Base-by-base conservation (phyloP, 23 red algal genomes). In the Gracilaria domingensis region DNA sequence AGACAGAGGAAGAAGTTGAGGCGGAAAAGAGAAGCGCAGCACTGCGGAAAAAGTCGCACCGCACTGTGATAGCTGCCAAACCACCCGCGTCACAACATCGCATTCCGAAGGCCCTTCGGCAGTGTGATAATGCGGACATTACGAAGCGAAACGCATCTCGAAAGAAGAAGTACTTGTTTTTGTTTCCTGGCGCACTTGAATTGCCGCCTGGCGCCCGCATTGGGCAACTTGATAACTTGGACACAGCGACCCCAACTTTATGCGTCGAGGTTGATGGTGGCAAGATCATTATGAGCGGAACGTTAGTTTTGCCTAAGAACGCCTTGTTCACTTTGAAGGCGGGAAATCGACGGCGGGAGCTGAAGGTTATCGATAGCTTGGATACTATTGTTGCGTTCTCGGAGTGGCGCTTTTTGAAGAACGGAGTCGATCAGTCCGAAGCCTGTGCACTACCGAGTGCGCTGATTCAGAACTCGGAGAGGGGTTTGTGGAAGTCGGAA, bases 371-470 rank as follows among this genome's bases (percentile, higher is more conserved):
- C 8, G 92, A 94, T 75, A 58, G 24, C 18, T 82, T 94, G 47
- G 92, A 94, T 49, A 88, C 77, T 26, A 53, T 88, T 29, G 62
- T 94, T 13, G 92, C 71, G 18, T 94, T 94, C 61, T 66, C 72
- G 38, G 83, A 94, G 83, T 94, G 92, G 92, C 32, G 34, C 30
- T 94, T 83, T 72, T 55, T 87, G 5, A 83, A 59, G 21, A 56
- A 44, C 8, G 56, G 44, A 14, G 6, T 20, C 18, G 51, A 55
- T 55, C 9, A 14, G 51, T 20, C 51, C 3, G 29, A 58, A 18
- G 57, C 13, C 4, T 28, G 45, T 50, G 45, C 30, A 8, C 5
- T 50, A 11, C 72, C 72, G 7, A 34, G 42, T 23, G 26, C 56
- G 6, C 21, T 82, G 6, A 55, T 55, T 18, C 53, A 13, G 3